Base-by-base conservation (phyloP, 179 eudicot genomes). In the Silene coronaria region DNA sequence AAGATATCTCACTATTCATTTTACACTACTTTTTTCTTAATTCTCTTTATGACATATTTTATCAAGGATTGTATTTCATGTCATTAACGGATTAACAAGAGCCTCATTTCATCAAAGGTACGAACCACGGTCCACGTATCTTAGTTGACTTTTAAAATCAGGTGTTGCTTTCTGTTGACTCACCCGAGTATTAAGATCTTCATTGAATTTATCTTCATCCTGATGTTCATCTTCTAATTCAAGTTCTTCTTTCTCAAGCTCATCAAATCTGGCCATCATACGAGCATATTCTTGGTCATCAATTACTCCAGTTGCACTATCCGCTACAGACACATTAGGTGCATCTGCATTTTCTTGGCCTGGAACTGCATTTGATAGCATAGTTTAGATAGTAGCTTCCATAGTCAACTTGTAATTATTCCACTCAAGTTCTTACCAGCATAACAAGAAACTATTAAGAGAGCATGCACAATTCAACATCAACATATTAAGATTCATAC, bases 221-320 rank as follows among this genome's bases (percentile, higher is more conserved):
- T 80, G 82, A 45, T 84, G 84, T 77, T 88, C 89, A 38, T 70
- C 82, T 61, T 64, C 75, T 14, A 76, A 79, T 62, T 60, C 67
- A 73, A 80, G 84, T 75, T 92, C 95, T 71, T 87, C 85, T 79
- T 90, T 86, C 82, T 88, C 92, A 79, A 86, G 89, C 79, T 92
- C 93, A 75, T 85, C 90, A 32, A 91, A 72, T 75, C 84, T 80
- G 24, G 91, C 76, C 83, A 83, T 78, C 14, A 87, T 75, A 42
- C 77, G 86, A 78, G 79, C 77, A 82, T 78, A 85, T 66, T 88
- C 91, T 69, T 87, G 91, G 67, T 85, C 89, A 78, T 87, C 90
- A 72, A 63, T 75, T 32, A 60, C 82, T 74, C 81, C 59, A 48
- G 73, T 67, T 75, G 34, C 67, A 22, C 27, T 85, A 73, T 42